These are phyloP conservation scores for Inga leiocalycina DNA, from an alignment of 306 rosid genomes.

Conservation along the genomic window DNA sequence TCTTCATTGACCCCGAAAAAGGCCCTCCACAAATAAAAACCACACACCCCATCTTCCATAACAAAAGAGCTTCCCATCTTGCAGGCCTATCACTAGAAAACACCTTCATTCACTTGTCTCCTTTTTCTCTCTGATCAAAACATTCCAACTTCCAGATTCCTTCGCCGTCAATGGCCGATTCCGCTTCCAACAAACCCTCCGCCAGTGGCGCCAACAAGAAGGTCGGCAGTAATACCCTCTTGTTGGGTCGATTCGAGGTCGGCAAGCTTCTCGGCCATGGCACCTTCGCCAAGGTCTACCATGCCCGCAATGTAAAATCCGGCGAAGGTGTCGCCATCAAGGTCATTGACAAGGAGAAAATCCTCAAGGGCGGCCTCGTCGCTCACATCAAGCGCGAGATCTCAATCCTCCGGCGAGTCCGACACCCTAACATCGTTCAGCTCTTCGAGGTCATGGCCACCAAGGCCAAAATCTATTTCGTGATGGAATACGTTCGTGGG, in stretches of 20 bases:
- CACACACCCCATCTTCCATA: constrained; percentile 17
- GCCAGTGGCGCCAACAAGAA: background rate
- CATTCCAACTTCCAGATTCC: background rate
- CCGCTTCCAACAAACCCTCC: background rate
- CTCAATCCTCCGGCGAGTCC: constrained; percentile 95
- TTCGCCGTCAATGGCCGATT: constrained; percentile 51
- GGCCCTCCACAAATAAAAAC: constrained; percentile 29
- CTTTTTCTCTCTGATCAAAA: background rate
- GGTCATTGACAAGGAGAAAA: constrained; percentile 93
- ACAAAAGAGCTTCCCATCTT: background rate
- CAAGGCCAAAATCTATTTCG: constrained; percentile 86
- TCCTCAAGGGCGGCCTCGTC: constrained; percentile 73
- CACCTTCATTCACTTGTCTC: background rate
- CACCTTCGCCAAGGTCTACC: background rate
- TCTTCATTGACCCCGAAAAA: background rate
- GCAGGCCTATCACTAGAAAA: constrained; percentile 23
- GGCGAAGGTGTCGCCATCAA: constrained; percentile 82
- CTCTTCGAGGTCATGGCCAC: constrained; percentile 97
- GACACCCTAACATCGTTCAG: constrained; percentile 91
- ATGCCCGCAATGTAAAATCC: constrained; percentile 43
- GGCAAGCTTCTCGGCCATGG: background rate
- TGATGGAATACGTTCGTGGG: constrained; percentile 52
- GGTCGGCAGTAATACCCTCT: background rate
- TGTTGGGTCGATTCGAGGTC: background rate
- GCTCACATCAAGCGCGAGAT: constrained; percentile 97